Evolutionary conservation across 1,284 basidiomycete genomes (phyloP), one percentile per base, ranked within the genome.

Genomic region (Moesziomyces sp.): DNA sequence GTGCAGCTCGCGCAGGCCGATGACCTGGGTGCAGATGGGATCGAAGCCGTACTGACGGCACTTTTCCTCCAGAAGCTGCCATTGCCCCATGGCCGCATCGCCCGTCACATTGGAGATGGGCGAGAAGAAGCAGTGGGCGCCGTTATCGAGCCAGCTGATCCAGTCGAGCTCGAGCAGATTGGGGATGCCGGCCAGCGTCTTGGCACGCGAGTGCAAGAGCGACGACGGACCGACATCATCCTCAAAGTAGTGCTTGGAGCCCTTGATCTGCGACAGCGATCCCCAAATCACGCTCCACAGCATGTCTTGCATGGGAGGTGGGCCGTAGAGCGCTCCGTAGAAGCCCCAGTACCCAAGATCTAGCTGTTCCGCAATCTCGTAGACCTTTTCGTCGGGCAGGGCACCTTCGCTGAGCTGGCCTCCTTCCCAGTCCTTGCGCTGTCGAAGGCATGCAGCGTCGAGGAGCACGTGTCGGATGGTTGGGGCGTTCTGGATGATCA

Each of bases 311-410:
- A 76, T 43, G 0, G 52, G 54, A 14, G 51, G 48, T 11, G 77
- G 77, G 3, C 77, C 77, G 50, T 79, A 79, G 3, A 78, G 55
- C 5, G 76, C 59, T 0, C 77, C 77, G 30, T 79, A 79, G 46
- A 78, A 76, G 33, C 43, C 48, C 72, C 71, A 74, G 47, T 60
- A 70, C 21, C 60, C 55, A 5, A 57, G 30, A n/a, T 57, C 21
- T 3, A 62, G 42, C 47, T 62, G 24, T 19, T 55, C 26, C 18
- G 52, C 52, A 26, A 57, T 56, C 52, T 59, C 40, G 18, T 47
- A n/a, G 9, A 57, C 23, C 38, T 49, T 33, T 16, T 62, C 59
- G 9, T 62, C 43, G 6, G 33, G 8, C 18, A 62, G 57, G 7
- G 51, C 24, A 9, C 21, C 33, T n/a, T 44, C 21, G 21, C 56